Evolutionary conservation across 306 rosid genomes (phyloP), one percentile per base, ranked within the genome.

Genomic region (Aeschynomene evenia): DNA sequence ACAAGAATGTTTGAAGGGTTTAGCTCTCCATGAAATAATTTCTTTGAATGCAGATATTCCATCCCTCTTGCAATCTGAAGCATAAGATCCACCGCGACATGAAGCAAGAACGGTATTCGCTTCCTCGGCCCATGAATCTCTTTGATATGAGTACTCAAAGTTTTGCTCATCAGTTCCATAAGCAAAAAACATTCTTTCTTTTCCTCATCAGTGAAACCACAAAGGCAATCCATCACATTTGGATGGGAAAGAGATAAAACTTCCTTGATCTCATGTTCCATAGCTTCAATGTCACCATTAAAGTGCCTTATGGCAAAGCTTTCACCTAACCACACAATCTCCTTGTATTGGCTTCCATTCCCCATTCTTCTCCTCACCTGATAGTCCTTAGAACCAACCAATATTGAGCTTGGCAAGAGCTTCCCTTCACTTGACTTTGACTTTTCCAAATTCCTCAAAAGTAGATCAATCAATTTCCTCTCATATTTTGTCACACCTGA

Each of bases 31-130:
- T 88, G 97, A 70, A 73, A 85, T 40, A 94, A 64, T 61, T 82
- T 78, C 78, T 84, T 90, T 6, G 89, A 88, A 77, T 90, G 97
- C 22, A 90, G 77, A 76, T 88, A 88, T 51, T 88, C 97, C 88
- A 94, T 79, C 76, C 97, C 98, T 73, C 96, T 84, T 20, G 97
- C 89, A 59, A 94, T 86, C 76, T 94, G 97, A 82, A 90, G 95
- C 98, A 94, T 88, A n/a, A 87, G 46, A 86, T 90, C 96, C 56
- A 90, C 76, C 9, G 90, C 95, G 51, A 82, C 92, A n/a, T 88
- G 80, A 71, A 88, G 89, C 51, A 86, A 68, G 72, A 85, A 94
- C 1, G 96, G 87, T 54, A 83, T 39, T 49, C 82, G 74, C 84
- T 84, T 94, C 76, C 77, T 81, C 0, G 85, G 80, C 10, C 94